Evolutionary conservation across 2,329 filamentous ascomycete genomes (phyloP), one percentile per base, ranked within the genome.

Genomic region (Arthroderma uncinatum): DNA sequence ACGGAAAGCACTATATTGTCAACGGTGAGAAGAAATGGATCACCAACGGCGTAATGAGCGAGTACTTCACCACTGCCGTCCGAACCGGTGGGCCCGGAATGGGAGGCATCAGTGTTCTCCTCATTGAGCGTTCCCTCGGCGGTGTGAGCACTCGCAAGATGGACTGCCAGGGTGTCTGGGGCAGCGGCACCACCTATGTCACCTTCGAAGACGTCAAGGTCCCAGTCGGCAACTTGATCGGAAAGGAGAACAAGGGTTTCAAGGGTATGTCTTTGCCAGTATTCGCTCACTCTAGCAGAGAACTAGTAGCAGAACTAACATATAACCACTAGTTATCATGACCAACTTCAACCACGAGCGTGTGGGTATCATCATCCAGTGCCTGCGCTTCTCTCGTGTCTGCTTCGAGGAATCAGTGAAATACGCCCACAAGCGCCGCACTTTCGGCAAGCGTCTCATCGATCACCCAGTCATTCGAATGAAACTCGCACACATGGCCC

Each of bases 1-100:
- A 98, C 67, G 93, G 93, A 68, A 97, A 97, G 79, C 89, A 97
- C 77, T 98, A 94, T 75, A 97, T 97, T 64, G 93, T 98, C 74
- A 98, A 97, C 69, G 93, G 93, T 57, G 92, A 96, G 82, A 97
- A 98, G 86, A 98, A 98, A 78, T 97, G 93, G 92, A 97, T 97
- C 73, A 97, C 92, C 67, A 98, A 98, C 75, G 93, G 93, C 68
- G 83, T 96, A 67, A 96, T 90, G 89, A 82, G 80, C 61, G 93
- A 98, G 73, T 98, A 97, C 78, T 97, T 97, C 79, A 97, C 93
- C 57, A 94, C 89, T 12, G 93, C 92, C 25, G 93, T 98, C 39
- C 86, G 93, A 60, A 98, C 93, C 5, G 90, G 87, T 62, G 86
- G 84, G 34, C 78, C 82, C 23, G 93, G 93, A 64, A 97, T 96